Evolutionary conservation across 805 yeast genomes (phyloP).

Genomic region (Jamesozyma piceae): DNA sequence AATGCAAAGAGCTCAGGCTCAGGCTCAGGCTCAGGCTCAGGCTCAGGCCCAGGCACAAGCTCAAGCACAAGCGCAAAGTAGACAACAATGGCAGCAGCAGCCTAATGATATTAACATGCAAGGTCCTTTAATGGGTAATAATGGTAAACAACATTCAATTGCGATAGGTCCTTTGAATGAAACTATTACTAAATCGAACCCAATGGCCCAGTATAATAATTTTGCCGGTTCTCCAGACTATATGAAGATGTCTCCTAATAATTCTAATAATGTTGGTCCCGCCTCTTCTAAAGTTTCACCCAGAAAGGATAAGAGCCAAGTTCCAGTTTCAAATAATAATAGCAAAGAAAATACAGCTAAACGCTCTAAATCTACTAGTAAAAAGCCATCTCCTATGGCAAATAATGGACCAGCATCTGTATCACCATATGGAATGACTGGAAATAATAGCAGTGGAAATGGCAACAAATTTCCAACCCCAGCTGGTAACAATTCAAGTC

Average conservation of each 20-base stretch:
- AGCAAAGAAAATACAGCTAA: slow-evolving; percentile 1
- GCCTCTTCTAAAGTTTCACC: slow-evolving; percentile 5
- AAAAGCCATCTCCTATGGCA: slow-evolving; percentile 10
- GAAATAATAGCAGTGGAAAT: neutral
- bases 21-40: slow-evolving; percentile 19
- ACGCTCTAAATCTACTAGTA: slow-evolving; percentile 7
- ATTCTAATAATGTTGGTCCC: neutral
- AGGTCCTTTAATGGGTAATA: neutral
- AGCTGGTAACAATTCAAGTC: slow-evolving; percentile 9
- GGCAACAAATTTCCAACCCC: slow-evolving; percentile 2
- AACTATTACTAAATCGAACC: neutral
- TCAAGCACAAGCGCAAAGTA: slow-evolving; percentile 21
- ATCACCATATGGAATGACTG: slow-evolving; percentile 5
- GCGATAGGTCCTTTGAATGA: neutral
- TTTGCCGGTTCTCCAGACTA: slow-evolving; percentile 2
- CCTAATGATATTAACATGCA: slow-evolving; percentile 2
- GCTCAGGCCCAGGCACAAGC: no score
- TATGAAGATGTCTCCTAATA: neutral
- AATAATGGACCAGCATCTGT: neutral
- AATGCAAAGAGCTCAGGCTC: slow-evolving; percentile 8
- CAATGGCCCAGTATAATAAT: neutral
- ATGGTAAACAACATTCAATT: slow-evolving; percentile 1
- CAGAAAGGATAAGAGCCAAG: neutral
- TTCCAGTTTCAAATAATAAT: neutral
- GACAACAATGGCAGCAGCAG: slow-evolving; percentile 23